Percentiles rank a stretch among this genome's conserved stretches.
Conservation (phyloP, 1,284 basidiomycete genomes). For the Mixia osmundae region DNA sequence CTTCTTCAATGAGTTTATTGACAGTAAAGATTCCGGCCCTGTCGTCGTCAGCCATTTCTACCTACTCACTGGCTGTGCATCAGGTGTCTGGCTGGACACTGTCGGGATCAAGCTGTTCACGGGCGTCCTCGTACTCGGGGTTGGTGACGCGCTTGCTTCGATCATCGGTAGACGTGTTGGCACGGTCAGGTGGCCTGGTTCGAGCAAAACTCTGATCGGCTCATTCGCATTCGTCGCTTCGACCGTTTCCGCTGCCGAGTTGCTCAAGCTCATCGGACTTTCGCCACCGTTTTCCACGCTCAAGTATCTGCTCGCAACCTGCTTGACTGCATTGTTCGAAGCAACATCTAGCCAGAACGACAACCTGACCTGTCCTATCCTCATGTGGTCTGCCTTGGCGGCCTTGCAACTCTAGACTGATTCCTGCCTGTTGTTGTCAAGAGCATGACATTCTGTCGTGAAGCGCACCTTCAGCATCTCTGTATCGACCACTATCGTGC, state of each 20-base stretch:
- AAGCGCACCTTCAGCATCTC: too few species aligned
- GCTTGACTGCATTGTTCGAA: slow-evolving; percentile 47
- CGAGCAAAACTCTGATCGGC: slow-evolving; percentile 79
- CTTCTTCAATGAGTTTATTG: slow-evolving; percentile 93
- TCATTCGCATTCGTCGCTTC: slow-evolving; percentile 56
- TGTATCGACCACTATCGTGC: too few species aligned
- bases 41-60: slow-evolving; percentile 96
- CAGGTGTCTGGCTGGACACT: slow-evolving; percentile 86
- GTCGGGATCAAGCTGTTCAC: slow-evolving; percentile 55
- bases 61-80: slow-evolving; percentile 79
- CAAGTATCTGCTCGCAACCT: slow-evolving; percentile 27
- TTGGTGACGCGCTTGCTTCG: slow-evolving; percentile 86
- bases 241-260: slow-evolving; percentile 41
- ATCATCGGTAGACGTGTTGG: slow-evolving; percentile 72
- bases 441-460: neutral
- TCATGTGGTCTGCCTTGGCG: slow-evolving; percentile 9
- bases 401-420: too few species aligned
- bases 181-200: slow-evolving; percentile 53
- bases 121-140: slow-evolving; percentile 70
- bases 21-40: slow-evolving; percentile 82
- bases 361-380: slow-evolving; percentile 39
- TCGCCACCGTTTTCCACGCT: slow-evolving; percentile 39
- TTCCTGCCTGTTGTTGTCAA: neutral
- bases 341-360: slow-evolving; percentile 81
- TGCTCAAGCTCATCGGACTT: slow-evolving; percentile 43